Evolutionary conservation across 108 stramenopile genomes (phyloP).

Genomic region (Cyclotella baltica): DNA sequence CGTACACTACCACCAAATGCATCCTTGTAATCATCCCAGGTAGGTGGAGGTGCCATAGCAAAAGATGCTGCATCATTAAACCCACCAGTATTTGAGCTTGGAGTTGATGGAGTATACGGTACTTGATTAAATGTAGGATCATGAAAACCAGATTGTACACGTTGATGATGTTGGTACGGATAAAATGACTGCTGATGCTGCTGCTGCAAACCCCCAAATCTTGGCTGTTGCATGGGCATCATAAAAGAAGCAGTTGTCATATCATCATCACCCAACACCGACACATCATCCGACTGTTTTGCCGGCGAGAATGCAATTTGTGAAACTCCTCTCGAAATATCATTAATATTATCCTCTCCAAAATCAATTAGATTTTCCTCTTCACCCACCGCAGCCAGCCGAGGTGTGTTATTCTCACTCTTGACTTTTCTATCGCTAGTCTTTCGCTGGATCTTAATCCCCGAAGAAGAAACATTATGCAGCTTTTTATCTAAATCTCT

Average conservation of each 20-base stretch:
- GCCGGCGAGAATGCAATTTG: conserved; percentile 3
- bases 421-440: conserved; percentile 6
- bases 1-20: conserved; percentile 37
- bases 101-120: conserved; percentile 4
- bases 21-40: conserved; percentile 50
- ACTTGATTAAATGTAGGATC: conserved; percentile 30
- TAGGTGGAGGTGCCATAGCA: conserved; percentile 43
- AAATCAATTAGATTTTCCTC: conserved; percentile 56
- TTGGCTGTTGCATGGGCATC: conserved; percentile 1
- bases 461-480: neutral
- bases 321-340: conserved; percentile 10
- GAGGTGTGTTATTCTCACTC: conserved; percentile 14
- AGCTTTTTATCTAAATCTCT: conserved; percentile 30
- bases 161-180: conserved; percentile 14
- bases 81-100: neutral
- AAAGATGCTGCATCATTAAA: conserved; percentile 33
- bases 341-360: conserved; percentile 29
- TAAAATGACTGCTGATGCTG: neutral
- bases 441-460: conserved; percentile 4
- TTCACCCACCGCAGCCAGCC: conserved; percentile 39
- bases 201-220: neutral
- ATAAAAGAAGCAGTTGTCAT: conserved; percentile 47
- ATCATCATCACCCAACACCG: conserved; percentile 52
- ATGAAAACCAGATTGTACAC: conserved; percentile 7
- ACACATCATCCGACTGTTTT: conserved; percentile 38